phyloP scores from a whole-genome alignment of 495 filamentous ascomycete genomes.

The Aspergillus olivimuriae region DNA sequence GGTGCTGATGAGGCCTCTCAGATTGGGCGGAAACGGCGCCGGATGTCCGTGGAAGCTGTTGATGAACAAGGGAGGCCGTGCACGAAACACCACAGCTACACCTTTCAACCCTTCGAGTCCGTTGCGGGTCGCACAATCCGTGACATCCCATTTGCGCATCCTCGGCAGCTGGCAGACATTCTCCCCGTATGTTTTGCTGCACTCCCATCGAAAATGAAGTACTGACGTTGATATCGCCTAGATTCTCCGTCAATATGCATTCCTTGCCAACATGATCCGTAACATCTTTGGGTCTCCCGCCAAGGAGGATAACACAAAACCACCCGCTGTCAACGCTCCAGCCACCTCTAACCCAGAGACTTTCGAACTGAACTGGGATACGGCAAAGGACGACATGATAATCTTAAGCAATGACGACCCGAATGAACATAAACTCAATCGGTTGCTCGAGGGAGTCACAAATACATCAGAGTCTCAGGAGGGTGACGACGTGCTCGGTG shows the following conservation, averaged over 20 bases:
- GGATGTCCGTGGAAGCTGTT: conserved; percentile 26
- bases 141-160: conserved; percentile 78
- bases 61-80: conserved; percentile 32
- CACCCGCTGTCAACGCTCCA: no score
- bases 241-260: conserved; percentile 68
- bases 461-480: conserved; percentile 1
- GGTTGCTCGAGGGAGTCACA: conserved; percentile 16
- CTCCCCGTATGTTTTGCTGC: conserved; percentile 46
- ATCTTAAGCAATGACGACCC: conserved; percentile 37
- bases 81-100: conserved; percentile 55
- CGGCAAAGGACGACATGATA: conserved; percentile 14
- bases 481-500: conserved; percentile 1
- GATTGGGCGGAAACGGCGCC: conserved; percentile 25
- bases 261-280: conserved; percentile 57
- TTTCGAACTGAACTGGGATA: background rate
- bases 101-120: conserved; percentile 62
- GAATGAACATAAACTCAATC: conserved; percentile 29
- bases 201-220: background rate
- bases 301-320: no score
- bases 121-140: conserved; percentile 62
- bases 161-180: conserved; percentile 72
- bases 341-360: background rate
- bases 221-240: conserved; percentile 15
- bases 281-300: conserved; percentile 45
- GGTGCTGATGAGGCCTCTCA: conserved; percentile 22